Base-by-base conservation (phyloP, 1,284 basidiomycete genomes). In the Phaffia rhodozyma region DNA sequence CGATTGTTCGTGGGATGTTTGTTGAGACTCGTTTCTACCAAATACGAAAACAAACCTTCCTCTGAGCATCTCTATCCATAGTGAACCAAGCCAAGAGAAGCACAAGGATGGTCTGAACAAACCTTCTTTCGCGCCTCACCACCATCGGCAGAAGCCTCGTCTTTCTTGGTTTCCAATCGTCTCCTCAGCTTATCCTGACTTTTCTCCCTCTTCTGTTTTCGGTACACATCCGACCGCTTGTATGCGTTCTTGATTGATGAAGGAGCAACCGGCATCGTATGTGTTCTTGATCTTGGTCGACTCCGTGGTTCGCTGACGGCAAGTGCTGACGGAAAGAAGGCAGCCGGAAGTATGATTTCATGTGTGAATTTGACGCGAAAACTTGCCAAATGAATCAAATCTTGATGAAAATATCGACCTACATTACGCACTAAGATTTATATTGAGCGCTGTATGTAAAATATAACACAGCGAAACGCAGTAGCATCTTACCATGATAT, bases 1-100 rank as follows among this genome's bases (percentile, higher is more conserved):
- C 94, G 48, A 97, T 84, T 0, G 94, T 98, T 51, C 84, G 82
- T 0, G 94, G 91, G 25, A 93, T 80, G 78, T 97, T 96, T 70
- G 86, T 83, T 6, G 83, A 81, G 49, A 90, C 76, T 66, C 91
- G 83, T 83, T 85, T 86, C 89, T 91, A 58, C 23, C n/a, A 43
- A 43, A 43, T 11, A 43, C 38, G 16, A 2, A 43, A 2, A 16
- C 38, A 43, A 27, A 51, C 30, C 5, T 23, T 7, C 16, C 0
- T 53, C 4, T 43, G 16, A 43, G 5, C 5, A 43, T 43, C 38
- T 11, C 5, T 16, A 43, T 2, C 13, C 38, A 16, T 11, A 2
- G 13, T 43, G 38, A 11, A 43, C 16, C 38, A 16, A 16, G 38
- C 16, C 13, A 16, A 43, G 16, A 43, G 38, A 16, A 9, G 13